Percentiles rank a stretch among this genome's conserved stretches.
Evolutionary conservation across 2,329 filamentous ascomycete genomes (phyloP).

Genomic region (Pseudopyrenochaeta lycopersici): DNA sequence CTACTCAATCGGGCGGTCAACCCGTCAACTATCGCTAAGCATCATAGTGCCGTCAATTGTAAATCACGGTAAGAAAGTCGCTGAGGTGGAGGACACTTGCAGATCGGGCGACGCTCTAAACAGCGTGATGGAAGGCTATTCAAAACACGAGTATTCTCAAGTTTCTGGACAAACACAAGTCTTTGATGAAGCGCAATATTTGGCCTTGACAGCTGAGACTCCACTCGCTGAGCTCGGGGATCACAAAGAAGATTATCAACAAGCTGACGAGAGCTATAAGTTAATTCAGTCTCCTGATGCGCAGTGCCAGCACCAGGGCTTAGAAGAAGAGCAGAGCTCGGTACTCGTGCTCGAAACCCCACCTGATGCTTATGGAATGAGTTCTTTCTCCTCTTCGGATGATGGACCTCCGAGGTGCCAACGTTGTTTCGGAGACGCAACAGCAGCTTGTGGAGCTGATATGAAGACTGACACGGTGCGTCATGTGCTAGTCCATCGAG

Average conservation of each 20-base stretch:
- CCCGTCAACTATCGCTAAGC: not conserved
- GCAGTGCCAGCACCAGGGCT: not conserved
- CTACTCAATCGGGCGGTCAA: not conserved
- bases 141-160: conserved; percentile 1
- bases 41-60: not conserved
- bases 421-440: not conserved
- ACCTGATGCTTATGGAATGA: not conserved
- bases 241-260: not conserved
- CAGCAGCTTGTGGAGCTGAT: not conserved
- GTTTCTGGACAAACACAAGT: not conserved
- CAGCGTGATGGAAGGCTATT: not conserved
- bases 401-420: not conserved
- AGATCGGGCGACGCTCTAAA: conserved; percentile 7
- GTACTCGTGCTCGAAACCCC: conserved; percentile 17
- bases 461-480: not conserved
- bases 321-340: not conserved
- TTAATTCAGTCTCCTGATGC: not conserved
- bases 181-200: not conserved
- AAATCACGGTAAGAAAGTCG: not conserved
- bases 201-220: conserved; percentile 4
- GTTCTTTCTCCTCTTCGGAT: not conserved
- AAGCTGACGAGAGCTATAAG: not conserved
- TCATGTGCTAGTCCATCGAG: not conserved
- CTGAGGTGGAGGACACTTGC: not conserved
- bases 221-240: not conserved